A percentile compares a stretch with the other conserved stretches of the same genome.
Conservation (phyloP, 495 filamentous ascomycete species). For the Melanomma pulvis-pyrius region DNA sequence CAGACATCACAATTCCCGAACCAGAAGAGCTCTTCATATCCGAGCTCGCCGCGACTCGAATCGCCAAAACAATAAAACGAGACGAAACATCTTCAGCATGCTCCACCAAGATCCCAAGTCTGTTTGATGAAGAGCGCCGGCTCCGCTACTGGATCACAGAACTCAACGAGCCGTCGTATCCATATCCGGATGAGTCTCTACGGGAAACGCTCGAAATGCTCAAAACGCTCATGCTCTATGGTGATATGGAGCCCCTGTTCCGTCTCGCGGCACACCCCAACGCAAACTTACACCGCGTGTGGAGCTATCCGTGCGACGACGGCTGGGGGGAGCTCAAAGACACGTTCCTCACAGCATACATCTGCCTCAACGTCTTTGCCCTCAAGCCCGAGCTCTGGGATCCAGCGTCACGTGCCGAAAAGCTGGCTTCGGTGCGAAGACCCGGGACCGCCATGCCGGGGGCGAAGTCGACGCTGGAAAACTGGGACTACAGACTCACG, state of each 20-base stretch:
- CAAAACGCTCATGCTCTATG: conserved; percentile 6
- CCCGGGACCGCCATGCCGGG: not conserved
- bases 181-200: not conserved
- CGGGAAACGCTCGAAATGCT: not conserved
- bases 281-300: not conserved
- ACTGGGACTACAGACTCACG: conserved; percentile 12
- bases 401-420: not conserved
- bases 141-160: not conserved
- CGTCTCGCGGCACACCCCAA: conserved; percentile 6
- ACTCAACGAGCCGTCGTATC: not conserved
- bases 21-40: conserved; percentile 16
- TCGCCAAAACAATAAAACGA: not conserved
- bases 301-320: not conserved
- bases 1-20: not conserved
- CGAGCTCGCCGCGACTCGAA: not conserved
- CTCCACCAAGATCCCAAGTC: not conserved
- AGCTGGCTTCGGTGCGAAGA: not conserved
- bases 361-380: conserved; percentile 13
- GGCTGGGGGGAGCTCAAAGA: conserved; percentile 9
- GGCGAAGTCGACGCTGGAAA: not conserved
- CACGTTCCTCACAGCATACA: conserved; percentile 4
- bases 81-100: not conserved
- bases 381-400: conserved; percentile 13
- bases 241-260: conserved; percentile 19
- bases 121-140: not conserved